Conservation (phyloP, 768 basidiomycete species). For the Boletus bicolor region DNA sequence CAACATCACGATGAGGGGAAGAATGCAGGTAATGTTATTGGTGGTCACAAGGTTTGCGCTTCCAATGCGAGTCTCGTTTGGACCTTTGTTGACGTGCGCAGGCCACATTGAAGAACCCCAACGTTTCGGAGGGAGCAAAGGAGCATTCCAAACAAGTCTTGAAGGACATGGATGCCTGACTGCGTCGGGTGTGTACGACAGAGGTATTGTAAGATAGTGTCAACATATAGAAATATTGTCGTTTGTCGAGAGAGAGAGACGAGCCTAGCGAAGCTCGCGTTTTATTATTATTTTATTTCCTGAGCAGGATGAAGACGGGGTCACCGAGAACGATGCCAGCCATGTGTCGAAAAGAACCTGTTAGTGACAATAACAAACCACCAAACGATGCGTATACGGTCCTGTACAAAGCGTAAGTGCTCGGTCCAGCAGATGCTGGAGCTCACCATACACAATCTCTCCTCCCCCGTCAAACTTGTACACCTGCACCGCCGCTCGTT, state of each 20-base stretch:
- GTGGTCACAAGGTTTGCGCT: conserved; percentile 20
- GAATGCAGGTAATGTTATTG: conserved; percentile 18
- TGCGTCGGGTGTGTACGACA: not conserved
- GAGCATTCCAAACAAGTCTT: conserved; percentile 8
- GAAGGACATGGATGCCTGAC: conserved; percentile 4
- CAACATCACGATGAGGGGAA: conserved; percentile 4
- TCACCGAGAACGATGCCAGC: conserved; percentile 90
- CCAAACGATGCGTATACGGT: conserved; percentile 97
- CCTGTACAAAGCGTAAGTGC: conserved; percentile 39
- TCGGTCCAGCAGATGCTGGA: not conserved
- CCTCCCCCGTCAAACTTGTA: conserved; percentile 93
- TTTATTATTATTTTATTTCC: conserved; percentile 47
- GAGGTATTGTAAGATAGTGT: conserved; percentile 7
- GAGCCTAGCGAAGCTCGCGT: not conserved
- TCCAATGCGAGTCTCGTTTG: no score
- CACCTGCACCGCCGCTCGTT: conserved; percentile 49
- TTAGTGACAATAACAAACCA: conserved; percentile 89
- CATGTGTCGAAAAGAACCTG: conserved; percentile 91
- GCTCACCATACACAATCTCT: conserved; percentile 68
- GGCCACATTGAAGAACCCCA: conserved; percentile 25
- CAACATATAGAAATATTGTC: not conserved
- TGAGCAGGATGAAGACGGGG: conserved; percentile 84
- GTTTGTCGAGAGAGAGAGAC: not conserved
- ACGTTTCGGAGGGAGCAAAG: conserved; percentile 19
- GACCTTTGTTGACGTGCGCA: not conserved